phyloP scores from a whole-genome alignment of 1,284 basidiomycete species.

The Phenoliferia sp. region DNA sequence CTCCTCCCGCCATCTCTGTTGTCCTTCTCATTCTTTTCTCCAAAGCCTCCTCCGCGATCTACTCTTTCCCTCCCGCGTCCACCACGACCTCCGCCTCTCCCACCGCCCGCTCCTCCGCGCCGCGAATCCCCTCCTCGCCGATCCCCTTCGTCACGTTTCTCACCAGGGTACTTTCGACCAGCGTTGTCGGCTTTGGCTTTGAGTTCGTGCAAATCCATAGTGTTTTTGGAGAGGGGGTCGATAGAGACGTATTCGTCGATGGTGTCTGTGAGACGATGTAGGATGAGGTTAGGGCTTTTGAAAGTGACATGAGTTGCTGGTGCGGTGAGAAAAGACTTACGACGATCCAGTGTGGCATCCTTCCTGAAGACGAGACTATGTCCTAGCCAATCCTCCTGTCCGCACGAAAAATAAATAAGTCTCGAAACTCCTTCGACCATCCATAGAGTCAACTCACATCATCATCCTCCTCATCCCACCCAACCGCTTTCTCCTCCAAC shows the following conservation, averaged over 20 bases:
- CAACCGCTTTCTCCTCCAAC: constrained; percentile 9
- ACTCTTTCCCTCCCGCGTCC: neutral
- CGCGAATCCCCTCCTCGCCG: neutral
- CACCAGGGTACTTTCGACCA: neutral
- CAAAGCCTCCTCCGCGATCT: neutral
- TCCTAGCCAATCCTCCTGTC: constrained; percentile 23
- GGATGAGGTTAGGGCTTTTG: neutral
- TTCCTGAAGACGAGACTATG: constrained; percentile 37
- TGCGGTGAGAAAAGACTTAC: neutral
- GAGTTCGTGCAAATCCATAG: constrained; percentile 24
- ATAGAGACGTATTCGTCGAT: constrained; percentile 29
- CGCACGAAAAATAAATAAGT: neutral
- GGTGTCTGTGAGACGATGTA: constrained; percentile 4
- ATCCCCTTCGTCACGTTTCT: neutral
- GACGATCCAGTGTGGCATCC: constrained; percentile 34
- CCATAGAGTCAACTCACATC: constrained; percentile 9
- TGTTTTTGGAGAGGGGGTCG: constrained; percentile 28
- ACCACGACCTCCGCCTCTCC: neutral
- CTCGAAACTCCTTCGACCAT: neutral
- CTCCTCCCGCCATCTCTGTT: neutral
- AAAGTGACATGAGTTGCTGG: too few species aligned
- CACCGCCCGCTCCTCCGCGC: neutral
- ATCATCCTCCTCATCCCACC: constrained; percentile 22
- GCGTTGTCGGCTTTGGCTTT: constrained; percentile 5
- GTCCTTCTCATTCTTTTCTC: neutral